Base-by-base conservation (phyloP, 2,329 filamentous ascomycete species). In the Pseudocercospora vitis region DNA sequence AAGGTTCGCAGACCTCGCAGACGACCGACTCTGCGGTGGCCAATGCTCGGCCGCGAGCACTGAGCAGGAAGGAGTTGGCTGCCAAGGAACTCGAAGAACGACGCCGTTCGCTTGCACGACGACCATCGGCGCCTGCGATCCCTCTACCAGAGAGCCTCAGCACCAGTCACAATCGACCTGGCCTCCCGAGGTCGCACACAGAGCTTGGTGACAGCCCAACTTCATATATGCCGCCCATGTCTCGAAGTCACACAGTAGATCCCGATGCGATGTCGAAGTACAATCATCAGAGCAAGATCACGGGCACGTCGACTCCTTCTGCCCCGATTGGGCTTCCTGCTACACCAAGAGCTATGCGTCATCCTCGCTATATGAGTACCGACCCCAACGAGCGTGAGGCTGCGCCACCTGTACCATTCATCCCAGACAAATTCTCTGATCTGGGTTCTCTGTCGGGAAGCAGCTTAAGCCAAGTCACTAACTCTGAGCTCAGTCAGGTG, bases 41-140 rank as follows among this genome's bases (percentile, higher is more conserved):
- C 14, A 42, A 42, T n/a, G 57, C 23, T 71, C 71, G n/a, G 28
- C 46, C 24, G 6, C 39, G 39, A 39, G 49, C 57, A 7, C 59
- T 73, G 53, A 71, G 68, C 49, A 72, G 71, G 55, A 77, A 75
- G 60, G 73, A 74, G 56, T 64, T 74, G 16, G 76, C 74, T 7
- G 90, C 91, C 6, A 85, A 87, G 44, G 91, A 96, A 71, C 81
- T 97, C 0, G 91, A 96, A 71, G 89, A 94, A 65, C 84, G 92
- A 23, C 85, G 92, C 53, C 83, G 88, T 66, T 96, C 92, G 11
- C 78, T 95, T 21, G 89, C 88, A 16, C 82, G 89, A 51, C 82
- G 90, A 46, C 88, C 90, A 3, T 88, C 88, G 19, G 89, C 86
- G 2, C 90, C 90, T 0, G 76, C 84, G 0, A 95, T 96, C 56